phyloP scores from a whole-genome alignment of 2,329 filamentous ascomycete genomes.

The Claviceps maximensis region DNA sequence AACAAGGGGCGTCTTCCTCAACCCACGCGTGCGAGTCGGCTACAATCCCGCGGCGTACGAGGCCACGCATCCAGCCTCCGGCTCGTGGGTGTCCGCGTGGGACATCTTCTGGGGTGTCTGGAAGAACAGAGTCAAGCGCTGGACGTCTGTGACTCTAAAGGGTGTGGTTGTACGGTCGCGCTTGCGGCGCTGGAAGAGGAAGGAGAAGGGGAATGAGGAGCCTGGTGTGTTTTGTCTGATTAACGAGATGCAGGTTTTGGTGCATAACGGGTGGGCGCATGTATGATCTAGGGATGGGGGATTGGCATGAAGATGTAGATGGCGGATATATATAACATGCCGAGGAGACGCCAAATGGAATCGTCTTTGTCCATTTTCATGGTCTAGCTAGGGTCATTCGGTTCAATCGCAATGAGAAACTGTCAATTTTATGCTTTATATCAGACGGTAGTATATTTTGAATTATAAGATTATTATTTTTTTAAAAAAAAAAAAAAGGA shows the following conservation, averaged over 20 bases:
- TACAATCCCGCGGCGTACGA: slow-evolving; percentile 44
- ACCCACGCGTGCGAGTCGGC: slow-evolving; percentile 55
- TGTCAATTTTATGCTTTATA: too few species aligned
- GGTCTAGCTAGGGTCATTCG: too few species aligned
- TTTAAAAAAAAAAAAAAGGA: too few species aligned
- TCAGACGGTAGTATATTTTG: too few species aligned
- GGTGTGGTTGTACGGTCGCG: slow-evolving; percentile 23
- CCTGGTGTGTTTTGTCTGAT: slow-evolving; percentile 39
- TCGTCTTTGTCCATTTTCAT: too few species aligned
- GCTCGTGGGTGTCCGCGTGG: slow-evolving; percentile 32
- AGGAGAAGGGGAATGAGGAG: slow-evolving; percentile 24
- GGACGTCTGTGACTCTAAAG: slow-evolving; percentile 20
- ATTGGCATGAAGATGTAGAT: neutral
- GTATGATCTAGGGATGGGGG: slow-evolving; percentile 18
- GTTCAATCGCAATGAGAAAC: too few species aligned
- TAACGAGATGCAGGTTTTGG: slow-evolving; percentile 48
- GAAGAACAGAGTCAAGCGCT: slow-evolving; percentile 40
- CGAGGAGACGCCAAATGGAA: too few species aligned
- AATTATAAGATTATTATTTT: too few species aligned
- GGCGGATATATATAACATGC: too few species aligned
- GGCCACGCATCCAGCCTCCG: slow-evolving; percentile 25
- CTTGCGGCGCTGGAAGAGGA: slow-evolving; percentile 25
- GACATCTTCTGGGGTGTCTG: slow-evolving; percentile 42
- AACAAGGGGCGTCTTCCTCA: slow-evolving; percentile 48
- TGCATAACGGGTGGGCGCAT: slow-evolving; percentile 45